Evolutionary conservation across 352 stramenopile species (phyloP).

Genomic region (Pythium scleroteichum): DNA sequence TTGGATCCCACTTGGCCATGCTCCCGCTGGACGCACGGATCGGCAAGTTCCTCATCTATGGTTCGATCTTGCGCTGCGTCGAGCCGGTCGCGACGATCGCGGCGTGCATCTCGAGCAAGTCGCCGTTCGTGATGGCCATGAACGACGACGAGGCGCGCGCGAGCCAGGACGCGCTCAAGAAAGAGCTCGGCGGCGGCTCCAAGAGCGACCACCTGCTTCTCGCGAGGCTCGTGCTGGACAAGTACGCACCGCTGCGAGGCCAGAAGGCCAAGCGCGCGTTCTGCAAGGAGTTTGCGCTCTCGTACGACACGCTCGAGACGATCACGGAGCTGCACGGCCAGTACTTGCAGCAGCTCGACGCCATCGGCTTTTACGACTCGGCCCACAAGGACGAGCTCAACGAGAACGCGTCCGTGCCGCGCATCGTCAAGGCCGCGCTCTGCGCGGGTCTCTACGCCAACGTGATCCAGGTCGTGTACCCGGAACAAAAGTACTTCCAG

Average conservation of each 20-base stretch:
- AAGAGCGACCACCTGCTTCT: slow-evolving; percentile 84
- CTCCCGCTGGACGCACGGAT: slow-evolving; percentile 85
- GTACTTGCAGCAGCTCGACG: slow-evolving; percentile 76
- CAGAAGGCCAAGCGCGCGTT: slow-evolving; percentile 62
- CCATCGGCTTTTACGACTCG: slow-evolving; percentile 78
- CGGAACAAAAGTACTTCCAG: slow-evolving; percentile 94
- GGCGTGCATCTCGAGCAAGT: slow-evolving; percentile 78
- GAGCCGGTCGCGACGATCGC: slow-evolving; percentile 84
- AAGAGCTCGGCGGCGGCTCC: slow-evolving; percentile 56
- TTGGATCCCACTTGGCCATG: slow-evolving; percentile 89
- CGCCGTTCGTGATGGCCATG: slow-evolving; percentile 75
- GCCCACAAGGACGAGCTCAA: slow-evolving; percentile 47
- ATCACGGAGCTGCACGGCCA: slow-evolving; percentile 92
- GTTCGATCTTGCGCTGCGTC: slow-evolving; percentile 84
- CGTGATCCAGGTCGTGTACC: slow-evolving; percentile 86
- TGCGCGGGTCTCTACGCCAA: slow-evolving; percentile 84
- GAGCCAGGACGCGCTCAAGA: slow-evolving; percentile 66
- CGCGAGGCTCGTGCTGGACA: slow-evolving; percentile 72
- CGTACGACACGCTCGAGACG: slow-evolving; percentile 88
- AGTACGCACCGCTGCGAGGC: slow-evolving; percentile 47
- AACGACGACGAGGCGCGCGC: slow-evolving; percentile 56
- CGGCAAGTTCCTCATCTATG: slow-evolving; percentile 87
- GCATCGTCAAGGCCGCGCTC: slow-evolving; percentile 90
- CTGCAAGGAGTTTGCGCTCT: slow-evolving; percentile 74
- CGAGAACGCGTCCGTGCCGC: slow-evolving; percentile 66